These are phyloP conservation scores for Phytophthora agathidicida DNA, from an alignment of 352 stramenopile genomes.

Conservation along the genomic window DNA sequence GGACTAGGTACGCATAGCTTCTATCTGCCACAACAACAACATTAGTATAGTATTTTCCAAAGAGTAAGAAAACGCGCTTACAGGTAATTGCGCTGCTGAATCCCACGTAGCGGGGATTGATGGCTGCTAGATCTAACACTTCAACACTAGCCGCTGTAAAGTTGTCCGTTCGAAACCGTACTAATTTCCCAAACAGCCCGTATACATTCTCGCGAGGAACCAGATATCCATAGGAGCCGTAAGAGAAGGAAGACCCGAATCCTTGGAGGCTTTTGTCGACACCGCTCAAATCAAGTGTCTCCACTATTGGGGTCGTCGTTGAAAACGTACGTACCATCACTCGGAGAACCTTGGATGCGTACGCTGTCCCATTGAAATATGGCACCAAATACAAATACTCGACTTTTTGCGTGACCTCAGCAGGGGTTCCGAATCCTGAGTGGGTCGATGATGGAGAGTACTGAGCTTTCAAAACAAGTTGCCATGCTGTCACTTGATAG, in stretches of 20 bases:
- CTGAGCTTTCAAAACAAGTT: conserved; percentile 51
- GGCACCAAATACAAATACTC: conserved; percentile 79
- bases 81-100: conserved; percentile 71
- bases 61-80: conserved; percentile 31
- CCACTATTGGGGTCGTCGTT: conserved; percentile 44
- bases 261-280: conserved; percentile 53
- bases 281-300: conserved; percentile 57
- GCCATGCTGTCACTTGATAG: conserved; percentile 51
- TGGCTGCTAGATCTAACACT: conserved; percentile 55
- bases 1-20: conserved; percentile 66
- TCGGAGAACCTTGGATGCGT: conserved; percentile 61
- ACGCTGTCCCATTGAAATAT: conserved; percentile 64
- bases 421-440: conserved; percentile 40
- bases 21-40: conserved; percentile 41
- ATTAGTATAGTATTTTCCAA: neutral
- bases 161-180: conserved; percentile 54
- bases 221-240: conserved; percentile 71
- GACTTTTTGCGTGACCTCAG: conserved; percentile 38
- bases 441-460: conserved; percentile 54
- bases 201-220: conserved; percentile 61
- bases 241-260: conserved; percentile 64
- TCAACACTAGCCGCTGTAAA: conserved; percentile 48
- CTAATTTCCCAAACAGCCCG: conserved; percentile 67
- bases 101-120: conserved; percentile 64
- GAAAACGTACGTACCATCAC: conserved; percentile 62